phyloP scores from a whole-genome alignment of 192 early-diverging fungal species.

The Radiomyces spectabilis region DNA sequence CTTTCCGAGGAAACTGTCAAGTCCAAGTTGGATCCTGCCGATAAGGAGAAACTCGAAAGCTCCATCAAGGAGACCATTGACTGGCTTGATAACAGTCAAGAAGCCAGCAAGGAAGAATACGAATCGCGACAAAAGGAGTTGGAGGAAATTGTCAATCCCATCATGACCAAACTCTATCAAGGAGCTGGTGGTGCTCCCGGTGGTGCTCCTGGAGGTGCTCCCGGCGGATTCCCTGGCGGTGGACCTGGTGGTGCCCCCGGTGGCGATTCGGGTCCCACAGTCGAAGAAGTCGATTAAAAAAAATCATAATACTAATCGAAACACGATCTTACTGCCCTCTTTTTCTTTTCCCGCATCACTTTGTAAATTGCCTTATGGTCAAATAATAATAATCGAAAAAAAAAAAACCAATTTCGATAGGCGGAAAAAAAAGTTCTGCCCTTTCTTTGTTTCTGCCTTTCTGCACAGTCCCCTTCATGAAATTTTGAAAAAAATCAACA shows the following conservation, averaged over 20 bases:
- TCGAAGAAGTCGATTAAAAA: constrained; percentile 73
- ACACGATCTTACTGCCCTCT: too few relatives aligned
- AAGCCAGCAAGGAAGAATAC: constrained; percentile 98
- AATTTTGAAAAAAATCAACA: too few relatives aligned
- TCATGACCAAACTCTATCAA: constrained; percentile 97
- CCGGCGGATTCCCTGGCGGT: constrained; percentile 22
- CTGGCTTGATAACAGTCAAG: constrained; percentile 91
- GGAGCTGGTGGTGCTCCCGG: constrained; percentile 75
- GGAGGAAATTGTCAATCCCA: constrained; percentile 90
- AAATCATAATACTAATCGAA: too few relatives aligned
- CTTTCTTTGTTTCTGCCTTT: too few relatives aligned
- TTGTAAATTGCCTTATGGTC: too few relatives aligned
- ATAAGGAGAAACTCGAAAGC: constrained; percentile 82
- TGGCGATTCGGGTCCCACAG: constrained; percentile 50
- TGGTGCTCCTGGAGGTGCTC: constrained; percentile 66
- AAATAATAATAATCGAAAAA: too few relatives aligned
- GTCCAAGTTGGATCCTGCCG: constrained; percentile 79
- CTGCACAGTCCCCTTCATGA: too few relatives aligned
- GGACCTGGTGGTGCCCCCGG: constrained; percentile 70
- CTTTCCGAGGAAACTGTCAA: constrained; percentile 79
- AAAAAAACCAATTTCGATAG: too few relatives aligned
- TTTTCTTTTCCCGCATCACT: too few relatives aligned
- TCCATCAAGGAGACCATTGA: constrained; percentile 88
- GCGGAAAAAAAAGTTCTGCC: too few relatives aligned
- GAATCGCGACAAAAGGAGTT: constrained; percentile 92